A percentile compares a stretch with the other conserved stretches of the same genome.
Conservation (phyloP, 2,329 filamentous ascomycete genomes). For the Pseudogymnoascus pannorum region DNA sequence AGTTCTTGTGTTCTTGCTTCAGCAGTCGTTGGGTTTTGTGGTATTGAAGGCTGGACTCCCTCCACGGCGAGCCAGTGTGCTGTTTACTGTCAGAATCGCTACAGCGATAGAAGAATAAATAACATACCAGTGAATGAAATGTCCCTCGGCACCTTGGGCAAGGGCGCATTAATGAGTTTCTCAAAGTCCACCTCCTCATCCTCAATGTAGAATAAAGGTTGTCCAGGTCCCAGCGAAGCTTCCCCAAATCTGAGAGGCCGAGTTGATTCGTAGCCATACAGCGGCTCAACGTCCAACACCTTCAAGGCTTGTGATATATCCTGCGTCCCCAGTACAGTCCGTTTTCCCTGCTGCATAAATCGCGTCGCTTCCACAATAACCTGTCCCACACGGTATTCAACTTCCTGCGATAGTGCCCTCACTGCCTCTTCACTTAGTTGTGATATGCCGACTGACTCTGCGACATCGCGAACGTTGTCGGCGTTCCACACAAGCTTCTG, state of each 20-base stretch:
- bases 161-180: slow-evolving; percentile 91
- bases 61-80: slow-evolving; percentile 97
- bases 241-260: slow-evolving; percentile 86
- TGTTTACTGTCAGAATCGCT: slow-evolving; percentile 30
- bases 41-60: slow-evolving; percentile 92
- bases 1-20: slow-evolving; percentile 81
- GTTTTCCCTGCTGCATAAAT: slow-evolving; percentile 86
- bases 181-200: slow-evolving; percentile 99
- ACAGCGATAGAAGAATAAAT: neutral
- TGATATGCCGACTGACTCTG: slow-evolving; percentile 86
- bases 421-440: slow-evolving; percentile 78
- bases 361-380: slow-evolving; percentile 90
- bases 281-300: slow-evolving; percentile 83
- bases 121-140: slow-evolving; percentile 77
- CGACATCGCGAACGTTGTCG: slow-evolving; percentile 91
- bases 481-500: slow-evolving; percentile 74
- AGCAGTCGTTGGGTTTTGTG: slow-evolving; percentile 85
- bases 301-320: slow-evolving; percentile 82
- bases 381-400: slow-evolving; percentile 90
- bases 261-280: slow-evolving; percentile 94
- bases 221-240: slow-evolving; percentile 84
- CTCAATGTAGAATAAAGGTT: slow-evolving; percentile 94
- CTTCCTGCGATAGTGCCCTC: slow-evolving; percentile 81
- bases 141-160: slow-evolving; percentile 91
- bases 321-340: slow-evolving; percentile 80